Conservation (phyloP, 345 rosid genomes). For the Heritiera fomes region DNA sequence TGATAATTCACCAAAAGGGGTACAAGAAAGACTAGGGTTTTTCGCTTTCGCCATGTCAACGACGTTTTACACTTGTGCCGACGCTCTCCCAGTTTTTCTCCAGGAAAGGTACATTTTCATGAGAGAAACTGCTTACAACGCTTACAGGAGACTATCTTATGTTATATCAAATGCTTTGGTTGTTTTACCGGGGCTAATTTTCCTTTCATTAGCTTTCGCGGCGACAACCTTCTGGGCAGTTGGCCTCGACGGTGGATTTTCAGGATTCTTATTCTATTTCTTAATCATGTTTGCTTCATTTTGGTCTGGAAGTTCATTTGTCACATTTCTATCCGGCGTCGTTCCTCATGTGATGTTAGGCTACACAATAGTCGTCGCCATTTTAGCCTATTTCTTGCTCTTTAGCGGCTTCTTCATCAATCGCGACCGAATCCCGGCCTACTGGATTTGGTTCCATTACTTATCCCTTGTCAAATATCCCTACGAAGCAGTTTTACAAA, state of each 20-base stretch:
- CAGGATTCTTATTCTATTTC: slow-evolving; percentile 71
- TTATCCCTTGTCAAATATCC: slow-evolving; percentile 89
- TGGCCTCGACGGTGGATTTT: slow-evolving; percentile 79
- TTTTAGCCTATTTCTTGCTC: slow-evolving; percentile 83
- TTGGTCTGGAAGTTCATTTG: slow-evolving; percentile 94
- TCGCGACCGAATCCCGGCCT: slow-evolving; percentile 74
- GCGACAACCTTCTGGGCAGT: slow-evolving; percentile 84
- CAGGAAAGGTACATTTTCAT: slow-evolving; percentile 95
- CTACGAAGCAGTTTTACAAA: slow-evolving; percentile 74
- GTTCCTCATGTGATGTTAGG: slow-evolving; percentile 93
- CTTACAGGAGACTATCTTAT: slow-evolving; percentile 83
- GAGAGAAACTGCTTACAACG: slow-evolving; percentile 92
- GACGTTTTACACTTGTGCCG: slow-evolving; percentile 92
- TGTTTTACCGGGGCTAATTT: slow-evolving; percentile 52
- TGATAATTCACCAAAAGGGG: slow-evolving; percentile 83
- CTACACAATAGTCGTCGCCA: slow-evolving; percentile 84
- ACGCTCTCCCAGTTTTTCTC: slow-evolving; percentile 86
- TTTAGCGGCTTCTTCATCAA: slow-evolving; percentile 96
- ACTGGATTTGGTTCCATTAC: slow-evolving; percentile 99
- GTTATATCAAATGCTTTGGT: slow-evolving; percentile 71
- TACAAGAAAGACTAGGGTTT: slow-evolving; percentile 82
- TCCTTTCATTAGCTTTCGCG: slow-evolving; percentile 71
- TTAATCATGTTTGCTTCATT: slow-evolving; percentile 74
- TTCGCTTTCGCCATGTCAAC: slow-evolving; percentile 97
- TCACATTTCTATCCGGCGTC: slow-evolving; percentile 84